Evolutionary conservation across 345 rosid species (phyloP).

Genomic region (Ceriops tagal): DNA sequence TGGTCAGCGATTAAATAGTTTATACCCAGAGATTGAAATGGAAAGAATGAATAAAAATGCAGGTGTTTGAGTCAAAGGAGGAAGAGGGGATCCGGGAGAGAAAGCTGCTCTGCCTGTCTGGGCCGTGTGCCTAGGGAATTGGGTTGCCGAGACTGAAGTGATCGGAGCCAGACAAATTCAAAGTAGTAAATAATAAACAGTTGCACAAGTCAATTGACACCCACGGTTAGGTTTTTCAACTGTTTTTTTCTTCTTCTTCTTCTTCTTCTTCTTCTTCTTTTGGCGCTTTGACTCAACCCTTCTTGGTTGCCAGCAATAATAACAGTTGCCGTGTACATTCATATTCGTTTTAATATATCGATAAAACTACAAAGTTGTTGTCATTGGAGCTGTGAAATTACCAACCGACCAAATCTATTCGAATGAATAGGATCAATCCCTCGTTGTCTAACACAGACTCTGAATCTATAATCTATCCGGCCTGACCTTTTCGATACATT

Average conservation of each 20-base stretch:
- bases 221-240: not conserved
- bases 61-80: conserved; percentile 13
- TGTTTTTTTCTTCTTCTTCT: not conserved
- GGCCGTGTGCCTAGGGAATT: conserved; percentile 21
- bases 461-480: no score
- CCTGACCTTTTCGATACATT: no score
- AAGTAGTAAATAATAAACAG: not conserved
- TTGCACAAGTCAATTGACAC: not conserved
- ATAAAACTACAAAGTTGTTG: no score
- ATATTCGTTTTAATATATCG: not conserved
- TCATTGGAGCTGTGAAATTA: no score
- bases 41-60: not conserved
- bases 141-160: not conserved
- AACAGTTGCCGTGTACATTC: not conserved
- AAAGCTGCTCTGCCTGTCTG: conserved; percentile 32
- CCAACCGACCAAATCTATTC: no score
- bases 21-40: not conserved
- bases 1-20: not conserved
- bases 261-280: not conserved
- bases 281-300: not conserved
- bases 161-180: conserved; percentile 1
- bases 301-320: not conserved
- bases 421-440: no score
- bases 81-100: conserved; percentile 38
- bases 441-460: no score